Evolutionary conservation across 2,329 filamentous ascomycete genomes (phyloP).

Genomic region (Gaeumannomyces sp.): DNA sequence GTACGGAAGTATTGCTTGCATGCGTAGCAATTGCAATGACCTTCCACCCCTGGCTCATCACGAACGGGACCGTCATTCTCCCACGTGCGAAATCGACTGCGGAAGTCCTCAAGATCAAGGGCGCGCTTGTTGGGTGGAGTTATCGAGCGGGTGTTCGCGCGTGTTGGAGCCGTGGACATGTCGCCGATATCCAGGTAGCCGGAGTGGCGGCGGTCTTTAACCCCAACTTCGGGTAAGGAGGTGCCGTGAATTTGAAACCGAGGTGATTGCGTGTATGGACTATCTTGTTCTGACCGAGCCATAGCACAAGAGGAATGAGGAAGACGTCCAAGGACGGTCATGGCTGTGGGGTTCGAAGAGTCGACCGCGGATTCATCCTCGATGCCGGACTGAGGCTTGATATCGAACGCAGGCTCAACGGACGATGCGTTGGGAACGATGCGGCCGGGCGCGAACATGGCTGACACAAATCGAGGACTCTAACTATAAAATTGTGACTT

Average conservation of each 20-base stretch:
- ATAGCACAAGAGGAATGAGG: too few relatives aligned
- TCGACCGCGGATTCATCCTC: neutral
- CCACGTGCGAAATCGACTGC: conserved; percentile 3
- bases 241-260: too few relatives aligned
- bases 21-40: neutral
- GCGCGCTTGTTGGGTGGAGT: neutral
- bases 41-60: neutral
- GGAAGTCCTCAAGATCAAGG: conserved; percentile 2
- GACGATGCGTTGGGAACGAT: too few relatives aligned
- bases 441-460: neutral
- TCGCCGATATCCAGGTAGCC: neutral
- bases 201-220: too few relatives aligned
- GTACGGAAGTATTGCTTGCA: conserved; percentile 3
- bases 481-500: conserved; percentile 54
- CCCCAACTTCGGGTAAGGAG: too few relatives aligned
- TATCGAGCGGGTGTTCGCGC: too few relatives aligned
- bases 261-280: too few relatives aligned
- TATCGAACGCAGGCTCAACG: too few relatives aligned
- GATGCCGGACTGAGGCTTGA: neutral
- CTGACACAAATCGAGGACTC: conserved; percentile 2
- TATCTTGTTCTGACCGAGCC: too few relatives aligned
- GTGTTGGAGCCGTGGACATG: neutral
- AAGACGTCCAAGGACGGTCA: too few relatives aligned
- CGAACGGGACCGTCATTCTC: neutral
- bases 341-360: neutral